Conservation (phyloP, 1,139 yeast species). For the Lodderomyces theae region DNA sequence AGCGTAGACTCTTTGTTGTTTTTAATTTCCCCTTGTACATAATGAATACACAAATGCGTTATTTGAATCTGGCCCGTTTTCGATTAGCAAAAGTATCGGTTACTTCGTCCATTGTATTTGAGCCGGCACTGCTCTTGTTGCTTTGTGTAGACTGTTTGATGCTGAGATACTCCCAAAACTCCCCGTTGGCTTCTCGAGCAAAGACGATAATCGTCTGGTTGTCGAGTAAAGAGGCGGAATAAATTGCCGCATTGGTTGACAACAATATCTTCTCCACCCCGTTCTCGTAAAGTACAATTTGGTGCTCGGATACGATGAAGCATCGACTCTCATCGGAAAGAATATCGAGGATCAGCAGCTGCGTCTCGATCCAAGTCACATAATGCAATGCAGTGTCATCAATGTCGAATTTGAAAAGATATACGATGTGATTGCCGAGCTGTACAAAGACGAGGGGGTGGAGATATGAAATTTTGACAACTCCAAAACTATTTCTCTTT, state of each 20-base stretch:
- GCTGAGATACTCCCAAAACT: neutral
- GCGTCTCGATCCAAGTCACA: neutral
- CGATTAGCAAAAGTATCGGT: conserved; percentile 31
- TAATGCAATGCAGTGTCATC: neutral
- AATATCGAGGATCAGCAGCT: neutral
- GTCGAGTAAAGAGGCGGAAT: neutral
- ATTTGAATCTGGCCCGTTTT: conserved; percentile 17
- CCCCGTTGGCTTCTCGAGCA: neutral
- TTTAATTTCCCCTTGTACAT: conserved; percentile 2
- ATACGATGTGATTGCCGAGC: neutral
- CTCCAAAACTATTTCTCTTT: neutral
- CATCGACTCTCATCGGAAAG: neutral
- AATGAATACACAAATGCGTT: neutral
- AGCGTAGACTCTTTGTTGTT: conserved; percentile 6
- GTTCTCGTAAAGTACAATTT: neutral
- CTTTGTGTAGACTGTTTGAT: neutral
- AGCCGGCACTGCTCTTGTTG: too few species aligned
- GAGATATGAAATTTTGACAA: neutral
- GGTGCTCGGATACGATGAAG: neutral
- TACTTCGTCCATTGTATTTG: conserved; percentile 25
- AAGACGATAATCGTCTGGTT: neutral
- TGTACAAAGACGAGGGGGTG: neutral
- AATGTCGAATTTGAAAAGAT: neutral
- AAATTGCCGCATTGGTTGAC: neutral
- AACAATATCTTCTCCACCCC: neutral